A percentile compares a stretch with the other conserved stretches of the same genome.
phyloP scores from a whole-genome alignment of 2,329 filamentous ascomycete species.

The Onygenales sp. region DNA sequence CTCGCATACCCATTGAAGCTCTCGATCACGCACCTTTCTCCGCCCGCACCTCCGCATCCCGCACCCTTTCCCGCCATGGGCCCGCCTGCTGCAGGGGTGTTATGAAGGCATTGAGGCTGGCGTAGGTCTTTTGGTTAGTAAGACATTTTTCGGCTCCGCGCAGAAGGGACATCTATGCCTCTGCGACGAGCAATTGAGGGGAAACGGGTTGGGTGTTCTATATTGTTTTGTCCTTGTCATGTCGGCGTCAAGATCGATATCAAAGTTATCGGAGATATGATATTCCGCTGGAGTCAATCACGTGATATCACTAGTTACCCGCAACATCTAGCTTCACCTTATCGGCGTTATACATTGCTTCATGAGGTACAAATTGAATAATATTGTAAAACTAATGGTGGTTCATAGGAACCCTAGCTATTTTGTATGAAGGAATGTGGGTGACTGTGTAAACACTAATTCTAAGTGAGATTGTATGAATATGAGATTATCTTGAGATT shows the following conservation, averaged over 20 bases:
- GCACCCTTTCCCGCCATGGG: slow-evolving; percentile 26
- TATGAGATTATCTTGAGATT: too few species aligned
- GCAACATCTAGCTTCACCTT: background rate
- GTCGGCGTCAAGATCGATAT: too few species aligned
- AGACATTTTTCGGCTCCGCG: slow-evolving; percentile 35
- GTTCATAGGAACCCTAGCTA: too few species aligned
- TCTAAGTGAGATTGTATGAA: too few species aligned
- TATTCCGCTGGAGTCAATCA: background rate
- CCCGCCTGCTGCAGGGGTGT: slow-evolving; percentile 25
- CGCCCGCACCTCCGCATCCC: slow-evolving; percentile 27
- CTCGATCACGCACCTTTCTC: slow-evolving; percentile 21
- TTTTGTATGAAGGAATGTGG: too few species aligned
- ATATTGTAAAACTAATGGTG: too few species aligned
- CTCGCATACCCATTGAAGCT: too few species aligned
- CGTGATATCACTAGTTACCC: background rate
- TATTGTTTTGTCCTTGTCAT: too few species aligned
- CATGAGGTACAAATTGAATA: too few species aligned
- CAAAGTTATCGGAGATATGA: background rate
- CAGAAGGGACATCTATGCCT: slow-evolving; percentile 33
- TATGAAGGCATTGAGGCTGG: slow-evolving; percentile 32
- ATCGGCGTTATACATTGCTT: too few species aligned
- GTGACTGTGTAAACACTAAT: too few species aligned
- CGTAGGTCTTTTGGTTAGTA: slow-evolving; percentile 28
- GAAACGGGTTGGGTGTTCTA: background rate
- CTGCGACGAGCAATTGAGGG: background rate